Evolutionary conservation across 2,329 filamentous ascomycete species (phyloP).

Genomic region (Berkeleyomyces rouxiae): DNA sequence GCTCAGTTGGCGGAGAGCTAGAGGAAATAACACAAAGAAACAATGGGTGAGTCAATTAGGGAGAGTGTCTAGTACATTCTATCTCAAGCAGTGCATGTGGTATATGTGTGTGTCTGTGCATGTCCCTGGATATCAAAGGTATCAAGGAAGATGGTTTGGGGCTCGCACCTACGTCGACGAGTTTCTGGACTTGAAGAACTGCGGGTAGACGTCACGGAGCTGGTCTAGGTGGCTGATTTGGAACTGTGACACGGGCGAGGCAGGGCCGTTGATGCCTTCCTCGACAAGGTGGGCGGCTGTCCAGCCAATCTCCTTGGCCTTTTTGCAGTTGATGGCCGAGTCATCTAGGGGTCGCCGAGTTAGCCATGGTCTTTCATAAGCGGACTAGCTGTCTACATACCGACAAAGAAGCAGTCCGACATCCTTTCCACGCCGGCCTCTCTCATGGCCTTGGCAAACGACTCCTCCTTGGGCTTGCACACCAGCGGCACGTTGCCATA

Average conservation of each 20-base stretch:
- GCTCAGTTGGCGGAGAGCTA: neutral
- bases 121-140: neutral
- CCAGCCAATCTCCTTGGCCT: slow-evolving; percentile 70
- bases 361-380: neutral
- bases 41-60: neutral
- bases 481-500: slow-evolving; percentile 57
- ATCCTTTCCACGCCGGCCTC: slow-evolving; percentile 55
- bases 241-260: slow-evolving; percentile 49
- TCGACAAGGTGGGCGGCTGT: slow-evolving; percentile 74
- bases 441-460: slow-evolving; percentile 78
- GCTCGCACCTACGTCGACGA: neutral
- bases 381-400: slow-evolving; percentile 34
- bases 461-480: slow-evolving; percentile 71
- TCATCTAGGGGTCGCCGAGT: slow-evolving; percentile 46
- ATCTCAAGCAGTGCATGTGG: neutral
- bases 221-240: slow-evolving; percentile 64
- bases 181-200: slow-evolving; percentile 54
- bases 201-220: slow-evolving; percentile 58
- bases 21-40: neutral
- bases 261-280: slow-evolving; percentile 47
- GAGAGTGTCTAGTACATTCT: neutral
- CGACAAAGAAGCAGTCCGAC: slow-evolving; percentile 80
- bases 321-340: slow-evolving; percentile 64
- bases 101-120: neutral
- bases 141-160: neutral